A percentile compares a stretch with the other conserved stretches of the same genome.
phyloP scores from a whole-genome alignment of 2,329 filamentous ascomycete species.

The Hymenoscyphus fraxineus region DNA sequence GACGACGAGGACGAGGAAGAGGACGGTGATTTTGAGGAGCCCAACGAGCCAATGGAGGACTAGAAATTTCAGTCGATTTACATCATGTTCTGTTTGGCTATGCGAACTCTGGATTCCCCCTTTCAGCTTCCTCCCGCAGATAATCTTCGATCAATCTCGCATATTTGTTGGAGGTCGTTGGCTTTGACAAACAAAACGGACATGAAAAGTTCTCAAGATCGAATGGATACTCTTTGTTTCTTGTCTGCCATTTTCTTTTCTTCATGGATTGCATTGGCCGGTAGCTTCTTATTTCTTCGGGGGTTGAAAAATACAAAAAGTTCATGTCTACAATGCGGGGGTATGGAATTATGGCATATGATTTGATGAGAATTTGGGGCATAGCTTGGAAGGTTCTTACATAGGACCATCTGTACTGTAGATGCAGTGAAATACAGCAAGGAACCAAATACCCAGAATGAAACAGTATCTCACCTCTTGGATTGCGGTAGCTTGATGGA shows the following conservation, averaged over 20 bases:
- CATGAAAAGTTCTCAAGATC: conserved; percentile 8
- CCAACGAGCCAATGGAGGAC: conserved; percentile 67
- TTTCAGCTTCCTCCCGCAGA: conserved; percentile 8
- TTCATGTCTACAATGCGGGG: conserved; percentile 2
- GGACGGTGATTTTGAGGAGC: conserved; percentile 55
- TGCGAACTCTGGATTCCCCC: conserved; percentile 1
- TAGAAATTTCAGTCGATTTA: conserved; percentile 18
- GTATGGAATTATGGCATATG: conserved; percentile 26
- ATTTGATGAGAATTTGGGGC: conserved; percentile 22
- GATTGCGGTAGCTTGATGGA: not conserved
- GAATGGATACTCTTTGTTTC: conserved; percentile 16
- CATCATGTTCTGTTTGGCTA: conserved; percentile 15
- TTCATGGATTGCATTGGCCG: conserved; percentile 7
- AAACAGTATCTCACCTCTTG: not conserved
- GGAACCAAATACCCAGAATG: not conserved
- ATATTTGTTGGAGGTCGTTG: conserved; percentile 11
- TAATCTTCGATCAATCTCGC: conserved; percentile 5
- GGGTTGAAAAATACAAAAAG: conserved; percentile 2
- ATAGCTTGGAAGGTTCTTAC: not conserved
- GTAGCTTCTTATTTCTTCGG: not conserved
- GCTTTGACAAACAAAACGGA: conserved; percentile 5
- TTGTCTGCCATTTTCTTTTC: conserved; percentile 11
- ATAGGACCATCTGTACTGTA: conserved; percentile 5
- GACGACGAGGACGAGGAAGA: conserved; percentile 80
- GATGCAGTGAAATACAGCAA: not conserved